phyloP scores from a whole-genome alignment of 2,329 filamentous ascomycete species.

The Tolypocladium ophioglossoides region DNA sequence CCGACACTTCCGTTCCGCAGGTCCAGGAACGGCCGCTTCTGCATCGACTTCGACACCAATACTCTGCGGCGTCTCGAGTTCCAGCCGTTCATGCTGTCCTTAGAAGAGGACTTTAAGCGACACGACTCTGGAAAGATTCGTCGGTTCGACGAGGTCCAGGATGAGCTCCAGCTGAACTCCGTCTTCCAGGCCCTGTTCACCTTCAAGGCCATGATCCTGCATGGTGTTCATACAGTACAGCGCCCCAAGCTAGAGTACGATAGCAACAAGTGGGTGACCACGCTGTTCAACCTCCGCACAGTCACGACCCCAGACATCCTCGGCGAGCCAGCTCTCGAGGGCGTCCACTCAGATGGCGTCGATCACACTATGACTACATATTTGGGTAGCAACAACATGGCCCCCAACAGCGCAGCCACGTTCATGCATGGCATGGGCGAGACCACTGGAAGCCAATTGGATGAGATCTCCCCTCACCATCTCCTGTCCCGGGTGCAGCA shows the following conservation, averaged over 20 bases:
- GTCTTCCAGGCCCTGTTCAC: conserved; percentile 17
- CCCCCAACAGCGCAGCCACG: conserved; percentile 15
- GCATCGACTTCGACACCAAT: conserved; percentile 14
- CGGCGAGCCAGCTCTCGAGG: conserved; percentile 20
- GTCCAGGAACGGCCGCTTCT: conserved; percentile 14
- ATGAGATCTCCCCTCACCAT: conserved; percentile 10
- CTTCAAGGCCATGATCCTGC: conserved; percentile 18
- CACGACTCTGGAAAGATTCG: conserved; percentile 18
- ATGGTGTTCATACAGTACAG: conserved; percentile 11
- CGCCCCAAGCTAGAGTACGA: conserved; percentile 16
- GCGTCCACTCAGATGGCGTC: conserved; percentile 20
- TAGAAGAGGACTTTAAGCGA: conserved; percentile 18
- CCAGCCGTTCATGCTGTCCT: conserved; percentile 16
- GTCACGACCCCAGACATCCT: conserved; percentile 14
- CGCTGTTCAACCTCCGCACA: conserved; percentile 18
- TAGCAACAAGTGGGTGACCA: conserved; percentile 14
- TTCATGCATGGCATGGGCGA: conserved; percentile 17
- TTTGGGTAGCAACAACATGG: conserved; percentile 17
- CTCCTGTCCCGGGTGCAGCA: conserved; percentile 14
- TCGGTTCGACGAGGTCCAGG: conserved; percentile 16
- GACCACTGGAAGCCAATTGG: conserved; percentile 11
- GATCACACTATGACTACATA: conserved; percentile 22
- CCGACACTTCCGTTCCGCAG: conserved; percentile 17
- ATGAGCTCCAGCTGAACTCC: conserved; percentile 19
- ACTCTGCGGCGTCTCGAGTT: conserved; percentile 16